Evolutionary conservation across 2,329 filamentous ascomycete species (phyloP), one percentile per base, ranked within the genome.

Genomic region (Arthroderma sp.): DNA sequence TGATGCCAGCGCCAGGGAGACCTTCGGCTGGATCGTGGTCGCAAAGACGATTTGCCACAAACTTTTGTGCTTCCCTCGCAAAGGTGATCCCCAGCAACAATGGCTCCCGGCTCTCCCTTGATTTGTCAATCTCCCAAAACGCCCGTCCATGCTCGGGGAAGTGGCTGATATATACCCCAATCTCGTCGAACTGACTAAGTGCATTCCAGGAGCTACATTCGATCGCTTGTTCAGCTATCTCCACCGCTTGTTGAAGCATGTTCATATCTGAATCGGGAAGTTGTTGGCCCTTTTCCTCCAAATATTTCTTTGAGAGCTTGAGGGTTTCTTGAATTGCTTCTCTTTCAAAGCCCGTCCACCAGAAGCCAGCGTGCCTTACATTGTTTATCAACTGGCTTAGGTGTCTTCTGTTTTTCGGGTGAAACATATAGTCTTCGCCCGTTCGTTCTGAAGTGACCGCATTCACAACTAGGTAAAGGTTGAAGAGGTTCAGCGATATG

Each of bases 361-460:
- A 93, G 57, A 94, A 94, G 40, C 83, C 85, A 5, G 85, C 81
- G 56, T 91, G 83, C 11, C 85, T 77, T 38, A 94, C 62, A 55
- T 95, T 94, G 45, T 73, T 74, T 4, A 94, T 81, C 2, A 94
- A 67, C 43, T 77, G 70, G 28, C 80, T 65, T 8, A 94, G 67
- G 34, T 73, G 72, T 49, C 78, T 81, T 29, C 75, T 68, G 53
- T 88, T 88, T 8, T 74, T 78, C 0, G 77, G 74, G 54, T 94
- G 83, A 54, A 95, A 95, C 50, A 96, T 81, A 57, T 94, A 95
- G 58, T 95, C 88, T 45, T 76, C 70, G 54, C 89, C 89, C 0
- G 75, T 78, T 7, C 88, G 72, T 57, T 95, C 85, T 4, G 87
- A 94, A 27, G 88, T 88, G 1, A 96, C 79, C 0, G 86, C 80